Percentiles rank a stretch among this genome's conserved stretches.
phyloP scores from a whole-genome alignment of 305 asterid species.

The Solanum hybrid region DNA sequence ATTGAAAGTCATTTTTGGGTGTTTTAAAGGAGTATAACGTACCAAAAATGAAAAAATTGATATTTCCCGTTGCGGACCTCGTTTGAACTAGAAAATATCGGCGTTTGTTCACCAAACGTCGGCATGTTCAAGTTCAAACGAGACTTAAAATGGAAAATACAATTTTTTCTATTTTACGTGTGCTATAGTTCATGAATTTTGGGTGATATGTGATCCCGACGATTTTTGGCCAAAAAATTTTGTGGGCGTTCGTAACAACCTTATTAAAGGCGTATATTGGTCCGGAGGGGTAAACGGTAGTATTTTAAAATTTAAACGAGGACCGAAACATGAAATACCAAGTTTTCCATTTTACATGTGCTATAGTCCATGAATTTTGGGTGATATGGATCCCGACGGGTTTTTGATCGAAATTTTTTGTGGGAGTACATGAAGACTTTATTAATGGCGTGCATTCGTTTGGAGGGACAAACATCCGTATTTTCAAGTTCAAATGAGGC shows the following conservation, averaged over 20 bases:
- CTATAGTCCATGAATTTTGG: neutral
- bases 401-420: too few relatives aligned
- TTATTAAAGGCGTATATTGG: neutral
- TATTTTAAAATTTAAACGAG: neutral
- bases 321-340: neutral
- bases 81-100: too few relatives aligned
- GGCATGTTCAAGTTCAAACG: neutral
- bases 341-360: neutral
- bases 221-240: rapidly evolving
- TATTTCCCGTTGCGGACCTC: rapidly evolving
- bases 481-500: too few relatives aligned
- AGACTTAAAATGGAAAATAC: neutral
- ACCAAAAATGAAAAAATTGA: too few relatives aligned
- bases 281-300: neutral
- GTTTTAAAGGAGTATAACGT: too few relatives aligned
- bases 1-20: too few relatives aligned
- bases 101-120: too few relatives aligned
- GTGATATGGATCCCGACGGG: neutral
- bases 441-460: too few relatives aligned
- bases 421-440: too few relatives aligned
- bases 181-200: neutral
- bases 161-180: neutral
- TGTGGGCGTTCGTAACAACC: rapidly evolving
- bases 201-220: neutral
- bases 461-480: too few relatives aligned